A percentile compares a stretch with the other conserved stretches of the same genome.
Conservation (phyloP, 129 eudicot genomes). For the Flaveria robusta region DNA sequence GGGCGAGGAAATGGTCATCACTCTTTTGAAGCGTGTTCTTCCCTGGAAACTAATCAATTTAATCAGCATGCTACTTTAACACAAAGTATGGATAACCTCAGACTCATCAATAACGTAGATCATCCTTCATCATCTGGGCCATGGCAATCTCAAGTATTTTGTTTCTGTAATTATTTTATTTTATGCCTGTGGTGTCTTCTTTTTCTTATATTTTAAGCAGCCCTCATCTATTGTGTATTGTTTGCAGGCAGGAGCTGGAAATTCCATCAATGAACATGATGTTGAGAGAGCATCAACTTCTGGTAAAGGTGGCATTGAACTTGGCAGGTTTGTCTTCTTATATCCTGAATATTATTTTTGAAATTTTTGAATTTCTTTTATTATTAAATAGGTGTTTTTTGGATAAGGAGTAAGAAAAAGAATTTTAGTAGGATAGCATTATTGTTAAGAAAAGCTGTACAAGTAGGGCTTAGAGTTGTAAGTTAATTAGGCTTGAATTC, state of each 20-base stretch:
- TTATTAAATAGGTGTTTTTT: background rate
- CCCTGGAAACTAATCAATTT: slow-evolving; percentile 27
- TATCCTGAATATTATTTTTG: background rate
- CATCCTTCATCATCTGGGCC: slow-evolving; percentile 42
- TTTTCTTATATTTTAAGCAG: background rate
- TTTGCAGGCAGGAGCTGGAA: slow-evolving; percentile 42
- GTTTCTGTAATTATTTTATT: background rate
- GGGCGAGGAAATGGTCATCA: slow-evolving; percentile 35
- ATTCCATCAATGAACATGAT: slow-evolving; percentile 36
- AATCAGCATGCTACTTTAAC: slow-evolving; percentile 40
- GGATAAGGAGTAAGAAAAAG: background rate
- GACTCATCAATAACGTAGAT: slow-evolving; percentile 37
- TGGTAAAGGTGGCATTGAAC: slow-evolving; percentile 55
- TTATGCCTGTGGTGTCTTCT: background rate
- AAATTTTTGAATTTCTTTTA: background rate
- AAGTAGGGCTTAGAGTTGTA: background rate
- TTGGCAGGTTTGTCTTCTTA: slow-evolving; percentile 61
- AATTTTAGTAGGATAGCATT: background rate
- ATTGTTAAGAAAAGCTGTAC: background rate
- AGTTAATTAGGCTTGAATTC: background rate
- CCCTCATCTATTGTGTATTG: slow-evolving; percentile 4
- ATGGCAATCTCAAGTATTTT: slow-evolving; percentile 46
- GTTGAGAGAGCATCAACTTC: slow-evolving; percentile 44
- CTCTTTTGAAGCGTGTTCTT: slow-evolving; percentile 14
- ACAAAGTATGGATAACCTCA: slow-evolving; percentile 49